phyloP scores from a whole-genome alignment of 2,329 filamentous ascomycete species.

The Phialophora expanda region DNA sequence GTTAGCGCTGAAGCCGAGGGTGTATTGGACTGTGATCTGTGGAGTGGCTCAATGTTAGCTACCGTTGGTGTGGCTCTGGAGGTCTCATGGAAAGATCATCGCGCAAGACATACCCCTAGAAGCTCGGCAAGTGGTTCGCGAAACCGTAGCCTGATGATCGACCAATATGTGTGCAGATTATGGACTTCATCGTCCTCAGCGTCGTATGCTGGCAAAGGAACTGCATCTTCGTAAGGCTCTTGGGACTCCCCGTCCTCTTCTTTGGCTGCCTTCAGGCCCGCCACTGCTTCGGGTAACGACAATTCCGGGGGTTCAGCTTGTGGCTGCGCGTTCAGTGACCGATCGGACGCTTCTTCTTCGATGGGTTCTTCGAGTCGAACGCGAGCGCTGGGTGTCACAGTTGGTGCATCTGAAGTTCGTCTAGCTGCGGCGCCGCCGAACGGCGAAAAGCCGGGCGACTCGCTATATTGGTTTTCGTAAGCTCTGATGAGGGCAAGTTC shows the following conservation, averaged over 20 bases:
- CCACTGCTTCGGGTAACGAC: conserved; percentile 21
- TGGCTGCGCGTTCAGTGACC: neutral
- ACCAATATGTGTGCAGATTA: conserved; percentile 57
- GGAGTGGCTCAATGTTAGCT: neutral
- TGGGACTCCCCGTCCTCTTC: conserved; percentile 40
- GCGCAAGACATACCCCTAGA: conserved; percentile 49
- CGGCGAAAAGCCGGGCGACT: conserved; percentile 23
- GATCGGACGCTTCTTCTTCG: conserved; percentile 23
- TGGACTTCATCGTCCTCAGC: conserved; percentile 56
- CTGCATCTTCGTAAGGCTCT: conserved; percentile 48
- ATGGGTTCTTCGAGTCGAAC: conserved; percentile 23
- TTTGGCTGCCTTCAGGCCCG: conserved; percentile 29
- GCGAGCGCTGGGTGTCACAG: conserved; percentile 14
- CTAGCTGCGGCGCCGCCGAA: neutral
- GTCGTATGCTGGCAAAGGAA: conserved; percentile 52
- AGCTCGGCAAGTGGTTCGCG: conserved; percentile 61
- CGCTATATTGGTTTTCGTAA: conserved; percentile 19
- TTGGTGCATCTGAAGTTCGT: conserved; percentile 21
- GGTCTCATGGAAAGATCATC: conserved; percentile 20
- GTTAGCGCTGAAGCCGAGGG: conserved; percentile 58
- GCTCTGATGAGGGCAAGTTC: conserved; percentile 24
- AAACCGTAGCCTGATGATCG: conserved; percentile 57
- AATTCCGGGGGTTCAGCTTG: conserved; percentile 18
- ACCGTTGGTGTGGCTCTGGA: neutral
- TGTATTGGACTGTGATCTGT: conserved; percentile 43